Evolutionary conservation across 805 yeast genomes (phyloP), one percentile per base, ranked within the genome.

Genomic region (Kurtzmaniella fragi): DNA sequence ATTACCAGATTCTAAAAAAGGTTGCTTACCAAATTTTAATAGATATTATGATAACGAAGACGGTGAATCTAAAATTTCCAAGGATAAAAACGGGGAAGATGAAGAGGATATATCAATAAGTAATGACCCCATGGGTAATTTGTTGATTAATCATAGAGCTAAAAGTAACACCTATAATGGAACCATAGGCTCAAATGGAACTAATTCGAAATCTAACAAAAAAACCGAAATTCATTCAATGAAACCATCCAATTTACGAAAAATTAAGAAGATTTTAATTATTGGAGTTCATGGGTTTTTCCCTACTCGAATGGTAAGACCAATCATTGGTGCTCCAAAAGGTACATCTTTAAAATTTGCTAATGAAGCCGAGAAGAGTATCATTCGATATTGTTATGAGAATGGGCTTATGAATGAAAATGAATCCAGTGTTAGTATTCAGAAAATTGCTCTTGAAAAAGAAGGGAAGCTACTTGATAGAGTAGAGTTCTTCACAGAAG

Each of bases 281-380:
- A 78, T 91, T 42, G 99, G 99, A 0, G 90, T 91, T 1, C 99
- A 91, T 63, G 99, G 99, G 1, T 91, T 90, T 54, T 91, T 93
- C 65, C 99, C 99, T 0, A 84, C 88, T 1, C 78, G 75, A 45
- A 80, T 88, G 72, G 69, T 93, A 48, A 65, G 99, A 37, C 89
- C 95, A 0, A 53, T 91, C 12, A 80, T 91, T 37, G 99, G 99
- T 2, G 89, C 90, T 45, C 99, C 99, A 3, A 93, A 95, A 15
- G 99, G 99, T 0, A 91, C 99, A 0, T 91, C 98, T 0, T 71
- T 83, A 34, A 83, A 84, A 55, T 93, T 91, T 61, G 88, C 95
- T 27, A 81, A 78, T 46, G 97, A 89, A 52, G 97, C 96, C 0
- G 98, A 89, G 8, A 70, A 70, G 41, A 81, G 90, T 0, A 75